Evolutionary conservation across 257 asterid species (phyloP), one percentile per base, ranked within the genome.

Genomic region (Phtheirospermum japonicum): DNA sequence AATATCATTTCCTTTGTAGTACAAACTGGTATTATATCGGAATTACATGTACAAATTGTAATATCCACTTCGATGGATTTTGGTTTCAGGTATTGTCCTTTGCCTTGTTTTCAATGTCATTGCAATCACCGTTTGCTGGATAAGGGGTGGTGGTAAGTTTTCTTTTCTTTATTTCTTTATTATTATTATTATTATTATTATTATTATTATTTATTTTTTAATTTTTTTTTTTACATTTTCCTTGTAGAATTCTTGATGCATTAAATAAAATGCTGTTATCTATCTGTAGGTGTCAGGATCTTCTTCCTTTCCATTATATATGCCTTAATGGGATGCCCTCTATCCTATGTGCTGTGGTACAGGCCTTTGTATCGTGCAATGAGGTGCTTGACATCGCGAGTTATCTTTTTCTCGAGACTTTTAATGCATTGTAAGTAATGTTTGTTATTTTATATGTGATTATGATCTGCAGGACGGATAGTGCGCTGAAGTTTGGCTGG

Each of bases 401-500:
- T 56, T 34, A n/a, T 67, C 40, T 50, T 30, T 52, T 61, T 37
- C 2, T 45, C n/a, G 33, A 16, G 49, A 59, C 63, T 23, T 37
- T n/a, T 31, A 32, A 23, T 16, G 28, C 39, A 26, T 14, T 61
- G 9, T 16, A 36, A 54, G 31, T 75, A 61, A 70, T 31, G 1
- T 7, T 50, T 40, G 0, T 72, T 70, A 39, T 49, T 59, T 33
- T 65, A 1, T 46, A 53, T 63, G 37, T 69, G 16, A 10, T 58
- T 54, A 32, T 65, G 52, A 67, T 71, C 68, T 79, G 62, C 90
- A 93, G 99, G 88, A 87, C 89, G 28, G 95, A 93, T 71, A 93
- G 99, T 79, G 99, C 99, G 0, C 62, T 93, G 71, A 93, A 81
- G 71, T 93, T 93, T 78, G 80, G 97, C 58, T 87, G 95, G 95